Conservation (phyloP, 1,139 yeast species). For the Tardiomyces digboiensis region DNA sequence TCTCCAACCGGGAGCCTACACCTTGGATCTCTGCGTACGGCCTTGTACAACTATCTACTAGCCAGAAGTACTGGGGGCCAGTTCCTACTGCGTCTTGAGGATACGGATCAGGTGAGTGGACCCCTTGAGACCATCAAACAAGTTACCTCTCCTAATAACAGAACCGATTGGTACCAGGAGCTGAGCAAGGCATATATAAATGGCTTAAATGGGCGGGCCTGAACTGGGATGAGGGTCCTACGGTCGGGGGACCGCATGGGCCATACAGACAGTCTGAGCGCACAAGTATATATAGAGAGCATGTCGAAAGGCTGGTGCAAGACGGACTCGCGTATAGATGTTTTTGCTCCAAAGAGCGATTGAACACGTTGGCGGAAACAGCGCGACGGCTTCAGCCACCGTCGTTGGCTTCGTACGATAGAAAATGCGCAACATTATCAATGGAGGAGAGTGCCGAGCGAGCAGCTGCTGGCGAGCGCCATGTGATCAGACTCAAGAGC, state of each 20-base stretch:
- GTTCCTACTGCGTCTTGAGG: conserved; percentile 78
- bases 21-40: conserved; percentile 88
- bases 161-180: conserved; percentile 64
- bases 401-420: conserved; percentile 84
- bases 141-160: no score
- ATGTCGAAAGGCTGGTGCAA: conserved; percentile 47
- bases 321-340: conserved; percentile 77
- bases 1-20: conserved; percentile 95
- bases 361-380: conserved; percentile 54
- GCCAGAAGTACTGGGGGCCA: conserved; percentile 77
- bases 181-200: conserved; percentile 72
- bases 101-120: no score
- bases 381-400: conserved; percentile 77
- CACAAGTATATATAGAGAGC: conserved; percentile 47
- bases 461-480: conserved; percentile 26
- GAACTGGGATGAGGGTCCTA: conserved; percentile 75
- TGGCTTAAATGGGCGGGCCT: conserved; percentile 74
- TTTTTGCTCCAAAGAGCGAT: conserved; percentile 74
- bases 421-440: conserved; percentile 51
- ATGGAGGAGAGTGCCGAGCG: conserved; percentile 32
- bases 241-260: conserved; percentile 51
- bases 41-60: conserved; percentile 74
- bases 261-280: conserved; percentile 87
- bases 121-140: no score
- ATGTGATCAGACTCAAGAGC: conserved; percentile 36